phyloP scores from a whole-genome alignment of 139 green algal genomes.

The Chlamydomonas urium region DNA sequence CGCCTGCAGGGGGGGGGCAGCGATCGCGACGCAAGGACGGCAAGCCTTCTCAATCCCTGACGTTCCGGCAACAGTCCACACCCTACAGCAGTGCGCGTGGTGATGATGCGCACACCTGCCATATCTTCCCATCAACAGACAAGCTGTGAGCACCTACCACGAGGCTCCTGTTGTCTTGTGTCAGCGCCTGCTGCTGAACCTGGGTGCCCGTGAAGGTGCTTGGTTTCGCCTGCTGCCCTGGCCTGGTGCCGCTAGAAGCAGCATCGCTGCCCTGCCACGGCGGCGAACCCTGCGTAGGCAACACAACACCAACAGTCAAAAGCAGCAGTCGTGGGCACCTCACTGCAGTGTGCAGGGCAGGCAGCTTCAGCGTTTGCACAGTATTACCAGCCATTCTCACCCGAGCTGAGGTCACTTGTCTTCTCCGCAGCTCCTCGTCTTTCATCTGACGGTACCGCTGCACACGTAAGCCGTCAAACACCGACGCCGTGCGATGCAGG shows the following conservation, averaged over 20 bases:
- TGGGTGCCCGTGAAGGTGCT: conserved; percentile 6
- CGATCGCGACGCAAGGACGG: too few relatives aligned
- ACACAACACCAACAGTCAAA: background rate
- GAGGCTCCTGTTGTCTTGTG: conserved; percentile 21
- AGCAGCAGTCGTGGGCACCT: background rate
- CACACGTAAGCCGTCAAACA: conserved; percentile 63
- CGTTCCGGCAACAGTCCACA: background rate
- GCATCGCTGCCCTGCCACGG: background rate
- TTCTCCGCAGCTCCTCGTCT: conserved; percentile 19
- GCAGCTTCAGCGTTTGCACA: background rate
- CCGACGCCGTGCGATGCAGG: conserved; percentile 35
- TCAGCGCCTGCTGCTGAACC: conserved; percentile 26
- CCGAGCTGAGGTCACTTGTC: conserved; percentile 9
- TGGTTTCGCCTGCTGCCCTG: background rate
- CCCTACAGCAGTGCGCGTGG: too few relatives aligned
- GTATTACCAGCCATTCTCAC: too few relatives aligned
- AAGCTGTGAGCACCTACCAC: conserved; percentile 16
- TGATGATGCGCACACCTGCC: too few relatives aligned
- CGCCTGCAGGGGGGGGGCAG: conserved; percentile 46
- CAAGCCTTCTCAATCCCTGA: background rate
- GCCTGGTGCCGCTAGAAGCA: background rate
- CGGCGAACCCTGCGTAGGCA: background rate
- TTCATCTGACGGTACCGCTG: conserved; percentile 56
- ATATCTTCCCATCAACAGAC: too few relatives aligned
- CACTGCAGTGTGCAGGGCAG: background rate